These are phyloP conservation scores for Lupinus albus DNA, from an alignment of 306 rosid species.

Conservation along the genomic window DNA sequence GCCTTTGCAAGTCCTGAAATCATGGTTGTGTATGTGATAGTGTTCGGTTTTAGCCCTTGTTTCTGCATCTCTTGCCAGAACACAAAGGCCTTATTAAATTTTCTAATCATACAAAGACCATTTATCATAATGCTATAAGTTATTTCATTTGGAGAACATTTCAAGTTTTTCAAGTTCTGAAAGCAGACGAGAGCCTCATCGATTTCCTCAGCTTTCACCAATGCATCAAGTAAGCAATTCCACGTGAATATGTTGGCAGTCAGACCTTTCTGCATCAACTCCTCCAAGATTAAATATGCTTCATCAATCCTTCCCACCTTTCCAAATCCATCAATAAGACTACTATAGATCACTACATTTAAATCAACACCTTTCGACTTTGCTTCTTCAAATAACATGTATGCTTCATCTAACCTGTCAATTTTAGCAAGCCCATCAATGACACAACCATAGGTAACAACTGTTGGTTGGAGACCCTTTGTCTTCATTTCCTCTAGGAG, in stretches of 20 bases:
- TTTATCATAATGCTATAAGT: conserved; percentile 91
- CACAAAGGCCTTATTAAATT: conserved; percentile 92
- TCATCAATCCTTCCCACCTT: conserved; percentile 97
- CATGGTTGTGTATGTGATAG: conserved; percentile 82
- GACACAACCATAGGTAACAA: conserved; percentile 89
- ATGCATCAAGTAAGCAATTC: conserved; percentile 88
- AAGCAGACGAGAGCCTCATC: conserved; percentile 87
- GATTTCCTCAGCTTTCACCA: conserved; percentile 90
- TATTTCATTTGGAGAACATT: conserved; percentile 71
- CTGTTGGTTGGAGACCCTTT: conserved; percentile 80
- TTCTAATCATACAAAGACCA: conserved; percentile 84
- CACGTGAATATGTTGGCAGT: conserved; percentile 81
- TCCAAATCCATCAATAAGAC: conserved; percentile 93
- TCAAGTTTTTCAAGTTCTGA: conserved; percentile 77
- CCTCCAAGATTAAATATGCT: conserved; percentile 89
- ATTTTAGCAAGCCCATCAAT: conserved; percentile 91
- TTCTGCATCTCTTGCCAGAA: conserved; percentile 99
- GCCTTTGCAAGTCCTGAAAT: conserved; percentile 85
- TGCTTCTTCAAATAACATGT: conserved; percentile 95
- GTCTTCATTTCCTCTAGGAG: conserved; percentile 89
- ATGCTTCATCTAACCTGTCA: conserved; percentile 95
- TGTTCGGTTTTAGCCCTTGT: conserved; percentile 76
- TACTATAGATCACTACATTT: conserved; percentile 74
- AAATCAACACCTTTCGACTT: conserved; percentile 72
- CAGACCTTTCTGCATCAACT: conserved; percentile 86